phyloP scores from a whole-genome alignment of 371 early-diverging fungal species.

The Mucor mucedo region DNA sequence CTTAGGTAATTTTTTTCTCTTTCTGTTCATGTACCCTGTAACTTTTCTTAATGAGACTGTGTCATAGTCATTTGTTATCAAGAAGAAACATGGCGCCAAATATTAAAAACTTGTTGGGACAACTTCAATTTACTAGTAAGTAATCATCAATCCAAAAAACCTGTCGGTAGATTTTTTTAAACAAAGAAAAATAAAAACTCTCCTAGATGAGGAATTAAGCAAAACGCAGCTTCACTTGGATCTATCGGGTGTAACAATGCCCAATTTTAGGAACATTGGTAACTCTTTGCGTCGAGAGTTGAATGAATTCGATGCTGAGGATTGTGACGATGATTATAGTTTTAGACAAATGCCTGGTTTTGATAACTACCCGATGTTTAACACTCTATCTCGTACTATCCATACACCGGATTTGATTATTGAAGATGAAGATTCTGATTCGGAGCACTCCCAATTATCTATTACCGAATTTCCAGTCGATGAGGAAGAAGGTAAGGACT shows the following conservation, averaged over 20 bases:
- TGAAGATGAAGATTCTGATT: slow-evolving; percentile 43
- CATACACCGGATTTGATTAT: slow-evolving; percentile 52
- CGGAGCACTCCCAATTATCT: slow-evolving; percentile 8
- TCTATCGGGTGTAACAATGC: slow-evolving; percentile 78
- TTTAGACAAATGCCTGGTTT: neutral
- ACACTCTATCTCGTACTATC: neutral
- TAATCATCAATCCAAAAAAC: neutral
- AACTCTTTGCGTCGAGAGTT: slow-evolving; percentile 73
- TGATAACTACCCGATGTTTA: neutral
- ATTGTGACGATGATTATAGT: slow-evolving; percentile 19
- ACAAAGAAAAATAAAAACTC: neutral
- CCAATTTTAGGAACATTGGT: slow-evolving; percentile 82
- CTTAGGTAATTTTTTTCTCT: slow-evolving; percentile 72
- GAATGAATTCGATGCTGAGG: slow-evolving; percentile 28
- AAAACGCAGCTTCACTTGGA: slow-evolving; percentile 87
- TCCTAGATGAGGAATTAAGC: slow-evolving; percentile 78
- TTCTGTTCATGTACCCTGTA: neutral
- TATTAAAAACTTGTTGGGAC: slow-evolving; percentile 92
- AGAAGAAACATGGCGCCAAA: slow-evolving; percentile 84
- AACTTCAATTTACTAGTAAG: slow-evolving; percentile 88
- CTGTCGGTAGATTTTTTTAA: neutral
- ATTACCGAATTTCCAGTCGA: neutral
- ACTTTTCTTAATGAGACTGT: neutral
- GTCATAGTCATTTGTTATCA: slow-evolving; percentile 82
- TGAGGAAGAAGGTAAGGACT: neutral